Conservation (phyloP, 345 rosid genomes). For the Arabidopsis arenosa region DNA sequence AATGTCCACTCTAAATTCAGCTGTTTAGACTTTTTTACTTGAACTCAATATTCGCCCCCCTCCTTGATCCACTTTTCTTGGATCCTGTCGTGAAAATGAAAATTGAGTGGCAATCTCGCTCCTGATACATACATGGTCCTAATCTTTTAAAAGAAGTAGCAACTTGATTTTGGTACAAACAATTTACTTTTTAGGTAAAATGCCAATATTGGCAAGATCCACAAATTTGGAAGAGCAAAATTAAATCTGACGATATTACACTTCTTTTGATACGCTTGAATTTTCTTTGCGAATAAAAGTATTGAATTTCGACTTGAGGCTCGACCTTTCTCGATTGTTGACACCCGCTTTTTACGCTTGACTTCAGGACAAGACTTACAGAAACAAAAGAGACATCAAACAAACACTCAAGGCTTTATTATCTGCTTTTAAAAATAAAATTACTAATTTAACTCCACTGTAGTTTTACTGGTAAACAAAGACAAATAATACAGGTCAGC, state of each 20-base stretch:
- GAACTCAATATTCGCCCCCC: neutral
- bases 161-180: neutral
- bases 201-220: conserved; percentile 17
- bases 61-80: conserved; percentile 16
- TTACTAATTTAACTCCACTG: neutral
- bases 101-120: neutral
- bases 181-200: neutral
- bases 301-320: neutral
- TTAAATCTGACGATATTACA: neutral
- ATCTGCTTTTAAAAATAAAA: neutral
- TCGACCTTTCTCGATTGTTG: neutral
- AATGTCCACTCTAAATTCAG: neutral
- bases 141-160: conserved; percentile 1
- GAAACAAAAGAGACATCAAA: neutral
- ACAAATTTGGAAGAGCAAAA: conserved; percentile 22
- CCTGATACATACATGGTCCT: neutral
- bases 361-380: neutral
- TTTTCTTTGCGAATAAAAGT: neutral
- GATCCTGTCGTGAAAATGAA: conserved; percentile 18
- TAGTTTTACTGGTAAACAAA: neutral
- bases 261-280: neutral
- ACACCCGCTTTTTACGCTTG: conserved; percentile 9
- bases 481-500: conserved; percentile 2
- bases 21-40: neutral
- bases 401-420: neutral